phyloP scores from a whole-genome alignment of 768 basidiomycete species.

The Phaffia australis region DNA sequence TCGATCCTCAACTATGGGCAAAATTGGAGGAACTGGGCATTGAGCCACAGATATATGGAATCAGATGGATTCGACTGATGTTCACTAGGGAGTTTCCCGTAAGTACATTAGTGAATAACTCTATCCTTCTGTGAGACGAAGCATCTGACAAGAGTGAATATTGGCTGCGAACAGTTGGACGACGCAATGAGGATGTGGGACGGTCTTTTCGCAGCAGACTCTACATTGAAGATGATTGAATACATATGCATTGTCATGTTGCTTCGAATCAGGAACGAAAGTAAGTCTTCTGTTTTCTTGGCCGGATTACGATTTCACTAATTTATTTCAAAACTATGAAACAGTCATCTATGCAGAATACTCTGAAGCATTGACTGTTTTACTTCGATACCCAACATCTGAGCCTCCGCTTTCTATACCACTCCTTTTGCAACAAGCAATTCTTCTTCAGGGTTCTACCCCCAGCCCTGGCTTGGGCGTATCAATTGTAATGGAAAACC shows the following conservation, averaged over 20 bases:
- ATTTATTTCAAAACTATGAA: conserved; percentile 18
- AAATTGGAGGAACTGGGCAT: conserved; percentile 67
- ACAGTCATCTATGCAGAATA: conserved; percentile 80
- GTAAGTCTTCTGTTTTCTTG: conserved; percentile 44
- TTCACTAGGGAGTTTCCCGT: conserved; percentile 88
- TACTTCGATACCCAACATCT: conserved; percentile 65
- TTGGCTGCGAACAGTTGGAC: background rate
- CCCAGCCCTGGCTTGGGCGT: conserved; percentile 57
- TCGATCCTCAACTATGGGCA: conserved; percentile 69
- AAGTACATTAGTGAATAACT: conserved; percentile 28
- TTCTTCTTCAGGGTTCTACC: conserved; percentile 63
- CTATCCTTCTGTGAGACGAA: background rate
- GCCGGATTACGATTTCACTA: background rate
- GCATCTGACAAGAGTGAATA: background rate
- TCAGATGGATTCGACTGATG: conserved; percentile 86
- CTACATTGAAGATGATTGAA: conserved; percentile 61
- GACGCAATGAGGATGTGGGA: conserved; percentile 91
- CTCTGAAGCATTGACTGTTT: conserved; percentile 65
- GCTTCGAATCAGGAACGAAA: conserved; percentile 76
- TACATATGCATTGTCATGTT: conserved; percentile 94
- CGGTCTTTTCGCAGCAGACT: conserved; percentile 78
- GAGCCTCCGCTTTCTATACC: conserved; percentile 31
- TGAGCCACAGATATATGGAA: conserved; percentile 93
- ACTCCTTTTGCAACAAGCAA: conserved; percentile 72
- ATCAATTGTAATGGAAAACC: conserved; percentile 71